Percentiles rank a stretch among this genome's conserved stretches.
Conservation (phyloP, 257 asterid genomes). For the Phtheirospermum japonicum region DNA sequence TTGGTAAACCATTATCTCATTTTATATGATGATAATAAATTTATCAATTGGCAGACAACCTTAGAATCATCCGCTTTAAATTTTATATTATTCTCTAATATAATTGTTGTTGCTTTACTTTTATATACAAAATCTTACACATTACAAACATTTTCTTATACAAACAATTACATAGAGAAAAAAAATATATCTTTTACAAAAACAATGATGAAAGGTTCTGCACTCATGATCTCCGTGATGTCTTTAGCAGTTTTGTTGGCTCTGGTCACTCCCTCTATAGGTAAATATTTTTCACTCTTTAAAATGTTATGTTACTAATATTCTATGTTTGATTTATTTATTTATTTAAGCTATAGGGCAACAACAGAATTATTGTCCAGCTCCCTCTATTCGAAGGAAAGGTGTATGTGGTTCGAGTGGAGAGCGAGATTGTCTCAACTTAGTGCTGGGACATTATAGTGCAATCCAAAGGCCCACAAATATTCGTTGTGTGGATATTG, state of each 20-base stretch:
- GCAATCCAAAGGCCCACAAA: slow-evolving; percentile 13
- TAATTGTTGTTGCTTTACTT: too few species aligned
- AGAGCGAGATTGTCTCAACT: not conserved
- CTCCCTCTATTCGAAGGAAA: slow-evolving; percentile 14
- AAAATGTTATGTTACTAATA: not conserved
- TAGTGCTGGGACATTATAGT: not conserved
- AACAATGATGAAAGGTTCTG: not conserved
- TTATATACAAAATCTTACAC: too few species aligned
- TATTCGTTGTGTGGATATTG: slow-evolving; percentile 24
- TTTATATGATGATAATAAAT: too few species aligned
- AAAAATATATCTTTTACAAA: too few species aligned
- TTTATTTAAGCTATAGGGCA: not conserved
- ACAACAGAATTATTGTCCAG: slow-evolving; percentile 20
- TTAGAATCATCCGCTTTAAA: too few species aligned
- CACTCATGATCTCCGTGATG: slow-evolving; percentile 1
- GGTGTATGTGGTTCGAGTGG: slow-evolving; percentile 22
- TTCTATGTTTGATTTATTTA: not conserved
- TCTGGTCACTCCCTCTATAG: slow-evolving; percentile 11
- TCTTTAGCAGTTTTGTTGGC: slow-evolving; percentile 17
- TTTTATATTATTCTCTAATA: too few species aligned
- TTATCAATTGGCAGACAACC: too few species aligned
- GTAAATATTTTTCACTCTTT: not conserved
- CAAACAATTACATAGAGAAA: too few species aligned
- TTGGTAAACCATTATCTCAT: too few species aligned
- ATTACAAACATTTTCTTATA: too few species aligned